Evolutionary conservation across 202 grass and related monocot species (phyloP), one percentile per base, ranked within the genome.

Genomic region (Saccharum hybrid): DNA sequence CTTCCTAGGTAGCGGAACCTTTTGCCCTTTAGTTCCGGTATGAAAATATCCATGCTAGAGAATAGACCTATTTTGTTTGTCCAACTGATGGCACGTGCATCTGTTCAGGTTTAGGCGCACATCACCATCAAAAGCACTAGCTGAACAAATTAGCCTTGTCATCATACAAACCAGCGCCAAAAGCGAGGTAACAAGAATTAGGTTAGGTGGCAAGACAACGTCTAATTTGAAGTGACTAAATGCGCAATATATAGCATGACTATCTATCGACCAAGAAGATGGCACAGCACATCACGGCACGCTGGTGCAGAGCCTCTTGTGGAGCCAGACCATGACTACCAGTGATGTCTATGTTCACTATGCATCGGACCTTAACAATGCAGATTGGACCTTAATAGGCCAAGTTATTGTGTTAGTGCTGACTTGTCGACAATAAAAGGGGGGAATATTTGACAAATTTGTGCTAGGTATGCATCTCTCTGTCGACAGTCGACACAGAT

Each of bases 191-290:
- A 60, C 68, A 84, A 51, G 8, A 63, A 49, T 72, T 82, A 66
- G 87, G 78, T 89, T 85, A 72, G 87, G 78, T 85, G 72, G 72
- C 72, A 77, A 49, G 78, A 41, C 66, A 66, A 8, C 51, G 7
- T 77, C 78, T 57, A 34, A n/a, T 39, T 62, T 34, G 57, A 81
- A 71, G 74, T 28, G 43, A 66, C 5, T 76, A 57, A 68, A 65
- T 69, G 40, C 43, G 67, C 23, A 72, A 63, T 4, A 57, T 33
- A 33, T 3, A 48, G 40, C 31, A 81, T 57, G 26, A 59, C 52
- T 68, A 75, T 75, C 38, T 69, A 80, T 75, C 31, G 16, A 56
- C 68, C 82, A 49, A 86, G 48, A 30, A 68, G 74, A 80, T 75
- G 79, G 68, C 68, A 68, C 61, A 63, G 78, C 83, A 71, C 49